Evolutionary conservation across 768 basidiomycete species (phyloP).

Genomic region (Trametopsis cervina): DNA sequence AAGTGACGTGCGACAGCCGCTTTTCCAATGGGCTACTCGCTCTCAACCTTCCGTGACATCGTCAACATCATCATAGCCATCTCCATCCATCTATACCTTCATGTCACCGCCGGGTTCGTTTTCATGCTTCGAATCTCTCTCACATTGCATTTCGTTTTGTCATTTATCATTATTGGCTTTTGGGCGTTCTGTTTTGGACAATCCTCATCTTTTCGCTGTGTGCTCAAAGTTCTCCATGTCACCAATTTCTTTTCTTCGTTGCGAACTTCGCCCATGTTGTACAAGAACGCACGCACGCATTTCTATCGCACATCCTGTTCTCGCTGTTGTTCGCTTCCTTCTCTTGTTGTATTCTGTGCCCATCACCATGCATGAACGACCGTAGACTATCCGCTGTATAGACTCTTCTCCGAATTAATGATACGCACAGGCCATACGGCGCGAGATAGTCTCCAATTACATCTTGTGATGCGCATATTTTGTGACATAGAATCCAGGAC

Average conservation of each 20-base stretch:
- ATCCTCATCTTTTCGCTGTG: neutral
- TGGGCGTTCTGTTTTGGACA: neutral
- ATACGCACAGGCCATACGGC: too few relatives aligned
- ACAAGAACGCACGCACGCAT: too few relatives aligned
- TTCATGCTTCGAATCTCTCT: neutral
- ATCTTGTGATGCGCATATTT: conserved; percentile 33
- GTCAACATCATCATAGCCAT: conserved; percentile 23
- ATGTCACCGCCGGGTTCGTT: conserved; percentile 2
- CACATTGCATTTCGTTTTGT: neutral
- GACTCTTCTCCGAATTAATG: too few relatives aligned
- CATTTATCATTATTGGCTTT: neutral
- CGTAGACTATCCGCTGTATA: neutral
- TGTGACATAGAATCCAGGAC: conserved; percentile 45
- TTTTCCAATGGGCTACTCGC: conserved; percentile 74
- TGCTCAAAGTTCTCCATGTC: neutral
- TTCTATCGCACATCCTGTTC: neutral
- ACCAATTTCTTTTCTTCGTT: neutral
- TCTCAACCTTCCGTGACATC: conserved; percentile 37
- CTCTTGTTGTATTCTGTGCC: neutral
- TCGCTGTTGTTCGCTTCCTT: neutral
- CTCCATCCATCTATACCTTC: neutral
- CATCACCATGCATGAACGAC: neutral
- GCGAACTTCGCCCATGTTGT: too few relatives aligned
- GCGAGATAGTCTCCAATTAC: too few relatives aligned
- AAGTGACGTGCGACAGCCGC: conserved; percentile 61